A percentile compares a stretch with the other conserved stretches of the same genome.
phyloP scores from a whole-genome alignment of 1,284 basidiomycete genomes.

The Trametes sp. region DNA sequence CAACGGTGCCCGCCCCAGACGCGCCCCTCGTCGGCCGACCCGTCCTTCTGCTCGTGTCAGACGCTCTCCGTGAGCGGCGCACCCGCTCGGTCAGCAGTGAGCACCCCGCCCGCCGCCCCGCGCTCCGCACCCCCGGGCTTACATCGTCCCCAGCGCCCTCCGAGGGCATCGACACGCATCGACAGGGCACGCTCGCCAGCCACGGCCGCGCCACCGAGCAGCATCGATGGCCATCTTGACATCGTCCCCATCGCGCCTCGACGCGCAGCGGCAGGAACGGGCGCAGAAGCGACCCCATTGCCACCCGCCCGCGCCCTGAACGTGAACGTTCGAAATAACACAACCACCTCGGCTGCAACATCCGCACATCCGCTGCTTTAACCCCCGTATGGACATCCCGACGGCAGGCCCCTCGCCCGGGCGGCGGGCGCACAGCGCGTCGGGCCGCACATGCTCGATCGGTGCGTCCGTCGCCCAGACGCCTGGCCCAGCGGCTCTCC shows the following conservation, averaged over 20 bases:
- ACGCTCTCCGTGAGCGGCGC: not conserved
- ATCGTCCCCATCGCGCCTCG: not conserved
- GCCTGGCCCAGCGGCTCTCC: not conserved
- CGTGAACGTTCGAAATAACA: too few relatives aligned
- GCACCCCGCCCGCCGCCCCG: not conserved
- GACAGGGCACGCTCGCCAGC: not conserved
- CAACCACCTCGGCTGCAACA: not conserved
- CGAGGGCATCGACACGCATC: not conserved
- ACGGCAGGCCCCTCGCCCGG: slow-evolving; percentile 9
- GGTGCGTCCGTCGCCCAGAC: slow-evolving; percentile 3
- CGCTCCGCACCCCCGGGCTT: not conserved
- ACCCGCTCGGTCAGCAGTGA: not conserved
- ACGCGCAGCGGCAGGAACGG: not conserved
- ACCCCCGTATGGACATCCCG: slow-evolving; percentile 13
- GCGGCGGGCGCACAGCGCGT: not conserved
- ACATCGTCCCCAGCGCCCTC: not conserved
- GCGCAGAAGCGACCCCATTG: not conserved
- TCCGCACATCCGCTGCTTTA: slow-evolving; percentile 1
- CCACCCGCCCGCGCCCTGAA: not conserved
- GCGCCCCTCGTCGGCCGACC: slow-evolving; percentile 9
- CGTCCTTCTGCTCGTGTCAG: slow-evolving; percentile 7
- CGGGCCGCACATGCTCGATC: slow-evolving; percentile 1
- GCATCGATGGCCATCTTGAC: not conserved
- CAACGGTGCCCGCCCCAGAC: not conserved
- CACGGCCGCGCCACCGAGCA: not conserved